These are phyloP conservation scores for Santalum album DNA, from an alignment of 164 flowering plant genomes.

Conservation along the genomic window DNA sequence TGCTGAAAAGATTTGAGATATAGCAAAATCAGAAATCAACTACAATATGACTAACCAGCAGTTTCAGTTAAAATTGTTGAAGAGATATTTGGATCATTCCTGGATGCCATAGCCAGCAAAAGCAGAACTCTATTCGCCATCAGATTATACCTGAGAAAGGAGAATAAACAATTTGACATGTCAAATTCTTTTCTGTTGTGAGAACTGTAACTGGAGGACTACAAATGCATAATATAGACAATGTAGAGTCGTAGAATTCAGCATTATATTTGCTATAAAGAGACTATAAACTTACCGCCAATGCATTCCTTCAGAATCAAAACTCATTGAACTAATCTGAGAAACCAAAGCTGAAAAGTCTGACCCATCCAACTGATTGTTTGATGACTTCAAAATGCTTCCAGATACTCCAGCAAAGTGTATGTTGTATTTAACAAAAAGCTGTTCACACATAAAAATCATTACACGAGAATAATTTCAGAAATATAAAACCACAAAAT, in stretches of 20 bases:
- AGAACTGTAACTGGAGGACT: too few relatives aligned
- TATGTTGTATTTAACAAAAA: constrained; percentile 92
- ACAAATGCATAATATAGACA: too few relatives aligned
- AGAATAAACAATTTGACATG: neutral
- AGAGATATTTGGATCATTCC: constrained; percentile 52
- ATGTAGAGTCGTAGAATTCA: too few relatives aligned
- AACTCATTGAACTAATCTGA: constrained; percentile 78
- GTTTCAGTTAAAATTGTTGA: constrained; percentile 59
- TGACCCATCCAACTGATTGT: constrained; percentile 36
- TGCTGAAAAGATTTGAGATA: neutral
- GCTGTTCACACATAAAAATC: constrained; percentile 33
- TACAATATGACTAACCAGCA: constrained; percentile 52
- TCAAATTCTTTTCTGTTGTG: constrained; percentile 1
- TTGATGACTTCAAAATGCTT: constrained; percentile 44
- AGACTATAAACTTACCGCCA: constrained; percentile 61
- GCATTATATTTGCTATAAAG: neutral
- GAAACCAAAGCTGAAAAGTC: constrained; percentile 66
- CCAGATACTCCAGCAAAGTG: constrained; percentile 77
- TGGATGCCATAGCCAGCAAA: constrained; percentile 78
- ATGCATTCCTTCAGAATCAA: constrained; percentile 69
- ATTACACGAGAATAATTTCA: constrained; percentile 1
- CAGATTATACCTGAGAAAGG: constrained; percentile 67
- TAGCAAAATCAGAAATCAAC: neutral
- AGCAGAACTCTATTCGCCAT: constrained; percentile 95
- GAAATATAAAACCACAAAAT: neutral